Evolutionary conservation across 2,329 filamentous ascomycete species (phyloP), one percentile per base, ranked within the genome.

Genomic region (Cryphonectria radicalis): DNA sequence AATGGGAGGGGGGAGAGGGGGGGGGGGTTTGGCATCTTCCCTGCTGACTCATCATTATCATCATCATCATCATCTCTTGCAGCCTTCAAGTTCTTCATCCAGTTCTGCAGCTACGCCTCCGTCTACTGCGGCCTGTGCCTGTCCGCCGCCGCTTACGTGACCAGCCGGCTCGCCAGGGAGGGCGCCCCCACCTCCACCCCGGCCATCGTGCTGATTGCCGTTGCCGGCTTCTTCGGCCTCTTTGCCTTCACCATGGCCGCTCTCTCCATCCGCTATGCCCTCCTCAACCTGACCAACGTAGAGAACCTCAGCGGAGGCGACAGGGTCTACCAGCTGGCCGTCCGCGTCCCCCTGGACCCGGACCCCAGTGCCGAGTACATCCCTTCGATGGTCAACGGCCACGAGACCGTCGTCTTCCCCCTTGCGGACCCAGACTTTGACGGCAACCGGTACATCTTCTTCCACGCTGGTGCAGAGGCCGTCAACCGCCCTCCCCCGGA

Each of bases 61-160:
- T 28, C 28, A 28, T 28, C 28, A 28, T 28, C 28, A 28, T 28
- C 28, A 28, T 28, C 28, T 85, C n/a, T 50, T 53, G 13, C 70
- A 89, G 88, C 91, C 2, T 95, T 95, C 83, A 98, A 98, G 77
- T 98, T 93, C 81, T 98, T 99, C 78, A 84, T 94, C 14, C 96
- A 98, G 75, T 97, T 98, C 77, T 90, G 90, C 22, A 86, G 89
- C 60, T 97, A 96, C 79, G 90, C 90, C 1, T 82, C 89, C 5
- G 76, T 93, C 4, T 93, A 91, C 76, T 94, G 91, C 74, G 80
- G 84, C 3, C 87, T 93, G 71, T 81, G 88, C 13, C 81, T 97
- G 66, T 87, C 90, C 32, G 85, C 91, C 0, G 83, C 90, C 72
- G 90, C 89, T 2, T 88, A 91, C 68, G 91, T 90, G 72, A 80